These are phyloP conservation scores for Pyricularia grisea DNA, from an alignment of 2,329 filamentous ascomycete species.

Conservation along the genomic window DNA sequence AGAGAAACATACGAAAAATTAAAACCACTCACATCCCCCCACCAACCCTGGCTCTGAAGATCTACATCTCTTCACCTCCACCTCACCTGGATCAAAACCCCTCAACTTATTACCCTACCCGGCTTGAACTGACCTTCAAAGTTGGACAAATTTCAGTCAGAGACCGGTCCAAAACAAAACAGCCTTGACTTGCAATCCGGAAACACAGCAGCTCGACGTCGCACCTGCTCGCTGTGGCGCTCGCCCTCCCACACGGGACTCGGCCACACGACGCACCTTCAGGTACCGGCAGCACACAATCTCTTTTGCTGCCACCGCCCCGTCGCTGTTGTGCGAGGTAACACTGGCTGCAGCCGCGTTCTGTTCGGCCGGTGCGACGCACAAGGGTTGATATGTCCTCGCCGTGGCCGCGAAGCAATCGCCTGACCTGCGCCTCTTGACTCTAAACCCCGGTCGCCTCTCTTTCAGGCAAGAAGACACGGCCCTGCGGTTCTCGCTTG, in stretches of 20 bases:
- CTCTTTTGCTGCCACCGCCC: not conserved
- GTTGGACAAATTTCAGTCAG: not conserved
- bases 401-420: not conserved
- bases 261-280: not conserved
- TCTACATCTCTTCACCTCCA: not conserved
- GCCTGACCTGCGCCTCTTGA: conserved; percentile 3
- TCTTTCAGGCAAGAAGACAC: not conserved
- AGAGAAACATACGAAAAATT: not conserved
- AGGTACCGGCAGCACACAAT: not conserved
- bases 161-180: not conserved
- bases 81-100: not conserved
- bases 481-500: not conserved
- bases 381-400: not conserved
- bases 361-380: not conserved
- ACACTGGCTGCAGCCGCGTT: not conserved
- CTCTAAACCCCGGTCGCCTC: not conserved
- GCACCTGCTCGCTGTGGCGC: not conserved
- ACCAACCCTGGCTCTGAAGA: not conserved
- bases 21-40: not conserved
- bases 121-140: not conserved
- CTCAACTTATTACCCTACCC: not conserved
- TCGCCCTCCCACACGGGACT: not conserved
- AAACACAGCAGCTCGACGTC: not conserved
- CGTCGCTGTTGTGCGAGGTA: not conserved
- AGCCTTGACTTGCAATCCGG: not conserved